Evolutionary conservation across 2,329 filamentous ascomycete genomes (phyloP).

Genomic region (Fusarium beomiforme): DNA sequence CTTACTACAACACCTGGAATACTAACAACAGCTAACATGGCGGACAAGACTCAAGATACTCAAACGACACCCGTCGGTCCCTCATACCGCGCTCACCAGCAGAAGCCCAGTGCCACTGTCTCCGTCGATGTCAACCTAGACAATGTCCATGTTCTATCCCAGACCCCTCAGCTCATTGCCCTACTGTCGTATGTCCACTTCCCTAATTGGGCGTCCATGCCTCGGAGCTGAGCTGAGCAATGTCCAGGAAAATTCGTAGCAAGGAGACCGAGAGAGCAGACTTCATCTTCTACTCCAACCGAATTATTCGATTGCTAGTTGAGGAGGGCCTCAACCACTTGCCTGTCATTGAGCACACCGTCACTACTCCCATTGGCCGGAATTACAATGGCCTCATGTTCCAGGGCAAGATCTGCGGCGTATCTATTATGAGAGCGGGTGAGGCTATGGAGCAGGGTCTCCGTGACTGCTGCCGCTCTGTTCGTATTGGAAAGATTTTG

Average conservation of each 20-base stretch:
- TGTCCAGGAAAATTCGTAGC: slow-evolving; percentile 90
- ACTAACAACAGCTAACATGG: slow-evolving; percentile 38
- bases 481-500: slow-evolving; percentile 97
- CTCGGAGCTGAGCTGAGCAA: slow-evolving; percentile 37
- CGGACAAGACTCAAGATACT: slow-evolving; percentile 39
- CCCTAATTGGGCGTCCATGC: slow-evolving; percentile 20
- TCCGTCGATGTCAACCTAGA: slow-evolving; percentile 83
- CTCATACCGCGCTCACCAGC: slow-evolving; percentile 76
- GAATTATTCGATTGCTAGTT: slow-evolving; percentile 94
- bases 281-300: slow-evolving; percentile 99
- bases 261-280: slow-evolving; percentile 90
- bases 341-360: slow-evolving; percentile 86
- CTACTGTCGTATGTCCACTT: slow-evolving; percentile 84
- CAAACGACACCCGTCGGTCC: slow-evolving; percentile 78
- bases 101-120: slow-evolving; percentile 89
- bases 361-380: slow-evolving; percentile 90
- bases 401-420: slow-evolving; percentile 97
- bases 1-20: slow-evolving; percentile 8
- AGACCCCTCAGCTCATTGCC: slow-evolving; percentile 97
- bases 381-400: slow-evolving; percentile 93
- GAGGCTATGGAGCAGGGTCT: slow-evolving; percentile 99
- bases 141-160: slow-evolving; percentile 89
- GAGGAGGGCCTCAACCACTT: slow-evolving; percentile 98
- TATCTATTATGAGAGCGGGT: slow-evolving; percentile 97
- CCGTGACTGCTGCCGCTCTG: slow-evolving; percentile 95